Evolutionary conservation across 2,329 filamentous ascomycete genomes (phyloP).

Genomic region (Penicillium sp.): DNA sequence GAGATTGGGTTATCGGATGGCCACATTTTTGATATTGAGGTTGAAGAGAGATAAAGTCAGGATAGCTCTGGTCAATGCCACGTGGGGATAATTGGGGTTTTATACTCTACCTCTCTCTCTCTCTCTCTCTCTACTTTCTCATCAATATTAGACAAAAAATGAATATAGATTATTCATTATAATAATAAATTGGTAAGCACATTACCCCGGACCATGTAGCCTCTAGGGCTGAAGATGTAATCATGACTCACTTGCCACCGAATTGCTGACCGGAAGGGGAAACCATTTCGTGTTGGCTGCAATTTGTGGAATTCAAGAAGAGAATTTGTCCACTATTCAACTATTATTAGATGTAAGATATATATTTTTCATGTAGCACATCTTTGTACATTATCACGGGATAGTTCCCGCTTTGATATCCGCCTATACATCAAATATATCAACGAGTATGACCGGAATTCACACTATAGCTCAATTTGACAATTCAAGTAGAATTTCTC

Average conservation of each 20-base stretch:
- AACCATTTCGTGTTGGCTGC: neutral
- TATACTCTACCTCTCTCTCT: neutral
- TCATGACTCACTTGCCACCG: neutral
- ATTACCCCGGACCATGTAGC: neutral
- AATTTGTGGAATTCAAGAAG: neutral
- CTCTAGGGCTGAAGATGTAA: neutral
- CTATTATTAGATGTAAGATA: neutral
- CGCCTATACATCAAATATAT: neutral
- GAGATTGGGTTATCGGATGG: neutral
- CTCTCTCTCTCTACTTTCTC: neutral
- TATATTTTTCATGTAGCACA: neutral
- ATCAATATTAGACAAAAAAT: neutral
- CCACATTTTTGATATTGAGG: neutral
- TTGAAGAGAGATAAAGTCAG: neutral
- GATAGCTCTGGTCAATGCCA: neutral
- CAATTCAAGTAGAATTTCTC: no score
- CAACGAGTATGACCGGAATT: no score
- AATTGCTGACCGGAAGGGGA: neutral
- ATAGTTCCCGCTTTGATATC: neutral
- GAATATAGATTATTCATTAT: neutral
- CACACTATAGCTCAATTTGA: no score
- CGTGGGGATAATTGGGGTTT: neutral
- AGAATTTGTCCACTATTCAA: neutral
- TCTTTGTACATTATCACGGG: neutral
- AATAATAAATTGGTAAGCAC: neutral